These are phyloP conservation scores for Ogataea haglerorum DNA, from an alignment of 805 yeast species.

Conservation along the genomic window DNA sequence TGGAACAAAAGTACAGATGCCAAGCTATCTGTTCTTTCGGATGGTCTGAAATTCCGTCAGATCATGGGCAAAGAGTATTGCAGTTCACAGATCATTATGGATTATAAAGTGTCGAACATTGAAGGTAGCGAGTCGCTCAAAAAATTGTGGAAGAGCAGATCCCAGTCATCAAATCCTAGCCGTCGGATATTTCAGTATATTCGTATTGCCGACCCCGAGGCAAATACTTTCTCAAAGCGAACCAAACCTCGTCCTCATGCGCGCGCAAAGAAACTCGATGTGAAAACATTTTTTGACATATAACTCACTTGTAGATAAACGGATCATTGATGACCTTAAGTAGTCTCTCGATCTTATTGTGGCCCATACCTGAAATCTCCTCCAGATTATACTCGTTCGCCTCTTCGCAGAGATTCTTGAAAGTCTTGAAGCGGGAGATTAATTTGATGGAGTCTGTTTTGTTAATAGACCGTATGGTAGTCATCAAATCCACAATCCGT, in stretches of 20 bases:
- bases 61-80: background rate
- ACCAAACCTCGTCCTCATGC: constrained; percentile 7
- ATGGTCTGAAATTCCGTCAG: constrained; percentile 1
- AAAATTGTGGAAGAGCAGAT: constrained; percentile 13
- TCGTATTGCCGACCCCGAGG: background rate
- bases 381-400: constrained; percentile 29
- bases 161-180: background rate
- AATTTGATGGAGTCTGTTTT: constrained; percentile 53
- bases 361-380: constrained; percentile 49
- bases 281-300: constrained; percentile 21
- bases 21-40: background rate
- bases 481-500: constrained; percentile 42
- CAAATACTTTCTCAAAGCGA: background rate
- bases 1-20: background rate
- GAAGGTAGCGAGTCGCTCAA: background rate
- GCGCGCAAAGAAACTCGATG: constrained; percentile 9
- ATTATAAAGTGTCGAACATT: constrained; percentile 7
- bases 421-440: constrained; percentile 45
- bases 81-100: constrained; percentile 4
- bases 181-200: background rate
- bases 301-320: constrained; percentile 41
- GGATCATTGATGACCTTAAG: constrained; percentile 44
- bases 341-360: constrained; percentile 41
- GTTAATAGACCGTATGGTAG: constrained; percentile 45
- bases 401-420: constrained; percentile 38